These are phyloP conservation scores for Sporothrix brasiliensis DNA, from an alignment of 2,329 filamentous ascomycete species.

Conservation along the genomic window DNA sequence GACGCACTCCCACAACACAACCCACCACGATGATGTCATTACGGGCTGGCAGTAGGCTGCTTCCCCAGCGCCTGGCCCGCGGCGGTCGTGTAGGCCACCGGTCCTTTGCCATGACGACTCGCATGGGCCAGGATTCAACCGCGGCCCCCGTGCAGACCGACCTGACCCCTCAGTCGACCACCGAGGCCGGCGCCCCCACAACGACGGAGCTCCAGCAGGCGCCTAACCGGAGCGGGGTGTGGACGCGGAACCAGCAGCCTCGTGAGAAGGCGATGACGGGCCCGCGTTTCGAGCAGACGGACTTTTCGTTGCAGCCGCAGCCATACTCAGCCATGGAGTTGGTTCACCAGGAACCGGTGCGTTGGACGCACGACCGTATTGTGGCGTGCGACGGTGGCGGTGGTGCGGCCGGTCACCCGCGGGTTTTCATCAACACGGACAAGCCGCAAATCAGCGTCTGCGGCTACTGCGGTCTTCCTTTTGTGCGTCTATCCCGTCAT, in stretches of 20 bases:
- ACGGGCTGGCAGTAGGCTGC: slow-evolving; percentile 47
- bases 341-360: slow-evolving; percentile 92
- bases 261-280: slow-evolving; percentile 85
- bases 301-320: slow-evolving; percentile 85
- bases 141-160: slow-evolving; percentile 45
- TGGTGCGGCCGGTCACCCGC: slow-evolving; percentile 85
- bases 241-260: slow-evolving; percentile 84
- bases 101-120: slow-evolving; percentile 53
- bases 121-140: slow-evolving; percentile 50
- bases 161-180: slow-evolving; percentile 50
- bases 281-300: slow-evolving; percentile 95
- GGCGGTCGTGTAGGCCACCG: slow-evolving; percentile 43
- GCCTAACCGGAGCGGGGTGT: slow-evolving; percentile 78
- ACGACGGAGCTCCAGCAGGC: slow-evolving; percentile 63
- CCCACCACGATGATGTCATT: slow-evolving; percentile 49
- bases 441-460: slow-evolving; percentile 89
- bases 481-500: slow-evolving; percentile 61
- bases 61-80: slow-evolving; percentile 47
- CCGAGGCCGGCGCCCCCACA: slow-evolving; percentile 36
- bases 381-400: slow-evolving; percentile 92
- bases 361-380: slow-evolving; percentile 80
- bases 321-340: slow-evolving; percentile 89
- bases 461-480: slow-evolving; percentile 91
- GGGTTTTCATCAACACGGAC: slow-evolving; percentile 96
- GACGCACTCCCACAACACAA: not conserved